phyloP scores from a whole-genome alignment of 768 basidiomycete species.

The Naganishia kalamii region DNA sequence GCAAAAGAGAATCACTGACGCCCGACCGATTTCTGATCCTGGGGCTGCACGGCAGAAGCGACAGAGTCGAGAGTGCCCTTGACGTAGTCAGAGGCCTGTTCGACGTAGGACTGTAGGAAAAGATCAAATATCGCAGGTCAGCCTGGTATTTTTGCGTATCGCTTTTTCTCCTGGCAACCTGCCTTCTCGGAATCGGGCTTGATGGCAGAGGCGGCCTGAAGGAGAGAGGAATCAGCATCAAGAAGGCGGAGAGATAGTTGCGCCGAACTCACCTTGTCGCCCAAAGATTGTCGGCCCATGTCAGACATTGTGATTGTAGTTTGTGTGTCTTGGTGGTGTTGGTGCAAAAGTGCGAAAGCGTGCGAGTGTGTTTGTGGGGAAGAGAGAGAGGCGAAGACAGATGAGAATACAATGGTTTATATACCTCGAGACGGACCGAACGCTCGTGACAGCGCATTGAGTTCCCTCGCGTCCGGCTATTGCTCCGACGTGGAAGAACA shows the following conservation, averaged over 20 bases:
- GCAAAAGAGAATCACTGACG: not conserved
- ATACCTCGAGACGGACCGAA: not conserved
- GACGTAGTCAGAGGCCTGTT: slow-evolving; percentile 25
- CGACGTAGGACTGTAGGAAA: slow-evolving; percentile 6
- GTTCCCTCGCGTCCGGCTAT: not conserved
- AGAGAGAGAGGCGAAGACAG: not conserved
- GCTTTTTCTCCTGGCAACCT: not conserved
- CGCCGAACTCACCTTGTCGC: not conserved
- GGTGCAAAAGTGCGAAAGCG: not conserved
- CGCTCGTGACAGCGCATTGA: too few relatives aligned
- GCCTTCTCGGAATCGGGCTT: slow-evolving; percentile 22
- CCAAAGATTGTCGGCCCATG: slow-evolving; percentile 22
- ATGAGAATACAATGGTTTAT: not conserved
- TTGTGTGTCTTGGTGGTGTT: slow-evolving; percentile 5
- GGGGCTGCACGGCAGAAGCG: slow-evolving; percentile 24
- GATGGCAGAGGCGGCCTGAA: slow-evolving; percentile 8
- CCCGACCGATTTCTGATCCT: slow-evolving; percentile 14
- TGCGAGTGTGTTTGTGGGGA: slow-evolving; percentile 2
- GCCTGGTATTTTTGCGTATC: not conserved
- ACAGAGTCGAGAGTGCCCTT: slow-evolving; percentile 27
- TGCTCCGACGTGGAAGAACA: not conserved
- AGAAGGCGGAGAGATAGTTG: not conserved
- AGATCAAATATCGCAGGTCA: not conserved
- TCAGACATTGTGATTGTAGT: slow-evolving; percentile 23
- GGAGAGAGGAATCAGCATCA: not conserved